These are phyloP conservation scores for Tylopilus balloui DNA, from an alignment of 768 basidiomycete genomes.

Conservation along the genomic window DNA sequence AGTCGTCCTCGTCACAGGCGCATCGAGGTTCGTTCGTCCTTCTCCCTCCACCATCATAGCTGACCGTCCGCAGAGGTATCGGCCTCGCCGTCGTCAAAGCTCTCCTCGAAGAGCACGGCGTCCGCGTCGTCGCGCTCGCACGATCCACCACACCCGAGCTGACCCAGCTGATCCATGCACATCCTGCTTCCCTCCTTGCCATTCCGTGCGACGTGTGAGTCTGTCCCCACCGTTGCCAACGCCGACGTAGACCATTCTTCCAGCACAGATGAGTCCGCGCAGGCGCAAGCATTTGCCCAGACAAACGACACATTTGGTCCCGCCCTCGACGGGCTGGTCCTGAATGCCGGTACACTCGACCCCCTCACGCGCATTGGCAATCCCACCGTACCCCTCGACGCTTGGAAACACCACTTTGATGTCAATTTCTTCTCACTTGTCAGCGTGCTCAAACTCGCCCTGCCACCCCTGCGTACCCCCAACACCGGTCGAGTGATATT, in stretches of 20 bases:
- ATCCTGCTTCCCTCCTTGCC: conserved; percentile 43
- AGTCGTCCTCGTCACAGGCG: conserved; percentile 79
- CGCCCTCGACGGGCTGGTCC: conserved; percentile 66
- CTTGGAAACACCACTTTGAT: conserved; percentile 74
- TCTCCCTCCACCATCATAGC: neutral
- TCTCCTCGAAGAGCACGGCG: conserved; percentile 57
- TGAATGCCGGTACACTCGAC: conserved; percentile 80
- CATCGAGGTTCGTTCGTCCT: conserved; percentile 57
- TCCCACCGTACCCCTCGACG: conserved; percentile 43
- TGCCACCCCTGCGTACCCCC: conserved; percentile 63
- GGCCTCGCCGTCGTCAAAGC: conserved; percentile 74
- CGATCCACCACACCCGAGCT: conserved; percentile 68
- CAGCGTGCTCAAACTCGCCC: conserved; percentile 56
- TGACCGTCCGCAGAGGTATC: conserved; percentile 47
- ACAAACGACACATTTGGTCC: conserved; percentile 52
- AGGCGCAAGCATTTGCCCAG: conserved; percentile 51
- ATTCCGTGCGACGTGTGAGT: conserved; percentile 77
- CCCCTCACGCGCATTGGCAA: conserved; percentile 61
- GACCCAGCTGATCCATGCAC: conserved; percentile 38
- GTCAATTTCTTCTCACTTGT: conserved; percentile 87
- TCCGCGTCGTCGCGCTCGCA: conserved; percentile 72
- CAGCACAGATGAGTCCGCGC: conserved; percentile 57
- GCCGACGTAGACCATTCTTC: neutral
- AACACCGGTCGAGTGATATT: conserved; percentile 68
- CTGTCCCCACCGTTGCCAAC: neutral